Evolutionary conservation across 768 basidiomycete genomes (phyloP).

Genomic region (Phaeotremella skinneri): DNA sequence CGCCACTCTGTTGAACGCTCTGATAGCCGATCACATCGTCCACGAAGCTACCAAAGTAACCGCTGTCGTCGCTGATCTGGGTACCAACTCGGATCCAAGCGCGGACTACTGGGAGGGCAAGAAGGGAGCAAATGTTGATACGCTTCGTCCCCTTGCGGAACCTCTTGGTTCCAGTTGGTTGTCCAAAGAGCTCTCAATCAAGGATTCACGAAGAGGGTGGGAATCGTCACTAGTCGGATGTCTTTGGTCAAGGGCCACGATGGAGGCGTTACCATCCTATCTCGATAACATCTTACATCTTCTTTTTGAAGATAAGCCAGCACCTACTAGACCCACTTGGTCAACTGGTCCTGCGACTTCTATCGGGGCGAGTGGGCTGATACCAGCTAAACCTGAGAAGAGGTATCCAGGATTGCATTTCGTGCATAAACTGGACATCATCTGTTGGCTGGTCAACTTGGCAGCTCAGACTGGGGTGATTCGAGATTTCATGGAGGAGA

Average conservation of each 20-base stretch:
- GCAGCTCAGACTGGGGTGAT: slow-evolving; percentile 87
- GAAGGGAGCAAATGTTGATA: slow-evolving; percentile 46
- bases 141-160: slow-evolving; percentile 27
- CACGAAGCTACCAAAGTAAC: slow-evolving; percentile 25
- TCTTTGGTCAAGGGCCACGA: slow-evolving; percentile 54
- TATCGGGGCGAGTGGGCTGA: slow-evolving; percentile 23
- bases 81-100: slow-evolving; percentile 13
- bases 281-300: slow-evolving; percentile 44
- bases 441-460: slow-evolving; percentile 84
- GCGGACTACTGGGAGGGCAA: slow-evolving; percentile 48
- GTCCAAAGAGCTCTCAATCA: slow-evolving; percentile 28
- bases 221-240: slow-evolving; percentile 45
- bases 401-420: slow-evolving; percentile 72
- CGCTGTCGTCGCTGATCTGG: slow-evolving; percentile 16
- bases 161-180: slow-evolving; percentile 34
- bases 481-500: slow-evolving; percentile 82
- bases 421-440: slow-evolving; percentile 75
- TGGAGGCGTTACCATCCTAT: slow-evolving; percentile 61
- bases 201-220: slow-evolving; percentile 47
- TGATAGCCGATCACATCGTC: slow-evolving; percentile 61
- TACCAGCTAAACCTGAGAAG: slow-evolving; percentile 56
- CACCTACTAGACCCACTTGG: slow-evolving; percentile 49
- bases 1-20: slow-evolving; percentile 78
- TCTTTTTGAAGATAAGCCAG: slow-evolving; percentile 47
- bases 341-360: slow-evolving; percentile 39